These are phyloP conservation scores for Myrmaecium sp. DNA, from an alignment of 2,329 filamentous ascomycete species.

Conservation along the genomic window DNA sequence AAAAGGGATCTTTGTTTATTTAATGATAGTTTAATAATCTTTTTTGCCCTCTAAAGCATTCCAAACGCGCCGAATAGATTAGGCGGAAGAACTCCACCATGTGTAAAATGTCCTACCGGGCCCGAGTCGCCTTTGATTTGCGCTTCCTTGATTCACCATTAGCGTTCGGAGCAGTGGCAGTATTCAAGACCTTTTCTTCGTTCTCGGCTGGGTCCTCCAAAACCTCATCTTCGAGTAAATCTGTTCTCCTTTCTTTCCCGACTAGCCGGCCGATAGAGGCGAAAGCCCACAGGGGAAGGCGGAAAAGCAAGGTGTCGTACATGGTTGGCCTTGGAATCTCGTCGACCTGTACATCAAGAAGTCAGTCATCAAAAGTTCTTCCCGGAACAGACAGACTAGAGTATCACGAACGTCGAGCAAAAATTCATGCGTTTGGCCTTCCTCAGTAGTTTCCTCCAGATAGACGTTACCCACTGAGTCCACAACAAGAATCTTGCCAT, in stretches of 20 bases:
- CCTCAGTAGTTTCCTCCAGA: constrained; percentile 79
- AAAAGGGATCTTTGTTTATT: too few species aligned
- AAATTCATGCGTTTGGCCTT: constrained; percentile 68
- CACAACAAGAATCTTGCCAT: constrained; percentile 87
- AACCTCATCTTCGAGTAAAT: constrained; percentile 9
- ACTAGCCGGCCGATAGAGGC: constrained; percentile 26
- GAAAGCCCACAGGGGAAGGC: constrained; percentile 61
- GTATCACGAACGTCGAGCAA: constrained; percentile 79
- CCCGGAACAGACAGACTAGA: constrained; percentile 9
- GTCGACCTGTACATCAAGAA: constrained; percentile 38
- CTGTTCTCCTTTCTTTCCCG: constrained; percentile 21
- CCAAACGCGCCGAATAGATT: too few species aligned
- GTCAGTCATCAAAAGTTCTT: constrained; percentile 7
- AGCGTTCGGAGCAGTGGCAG: constrained; percentile 25
- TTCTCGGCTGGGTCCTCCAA: constrained; percentile 18
- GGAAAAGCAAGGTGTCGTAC: constrained; percentile 66
- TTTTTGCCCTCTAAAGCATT: too few species aligned
- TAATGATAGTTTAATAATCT: too few species aligned
- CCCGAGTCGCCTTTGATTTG: constrained; percentile 16
- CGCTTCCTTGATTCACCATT: constrained; percentile 29
- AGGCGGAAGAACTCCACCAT: too few species aligned
- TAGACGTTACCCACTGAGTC: constrained; percentile 87
- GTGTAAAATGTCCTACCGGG: too few species aligned
- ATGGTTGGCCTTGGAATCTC: constrained; percentile 66
- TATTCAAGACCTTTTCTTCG: constrained; percentile 21